Base-by-base conservation (phyloP, 345 rosid species). In the Arabis alpina region DNA sequence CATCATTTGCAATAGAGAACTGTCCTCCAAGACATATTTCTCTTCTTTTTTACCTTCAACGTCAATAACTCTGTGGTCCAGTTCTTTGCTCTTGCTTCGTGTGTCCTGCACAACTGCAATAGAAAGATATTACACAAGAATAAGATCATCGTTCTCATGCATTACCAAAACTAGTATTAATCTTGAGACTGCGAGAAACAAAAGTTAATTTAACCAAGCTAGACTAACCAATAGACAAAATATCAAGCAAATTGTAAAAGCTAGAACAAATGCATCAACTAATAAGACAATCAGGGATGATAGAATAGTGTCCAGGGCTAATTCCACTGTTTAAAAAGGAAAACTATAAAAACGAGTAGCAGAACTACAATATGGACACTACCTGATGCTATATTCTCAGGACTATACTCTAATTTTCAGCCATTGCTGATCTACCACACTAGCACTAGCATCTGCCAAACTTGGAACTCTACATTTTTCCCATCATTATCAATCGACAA, bases 321-420 rank as follows among this genome's bases (percentile, higher is more conserved):
- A 80, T 80, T 81, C 55, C 64, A 55, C 14, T 34, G 50, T 44
- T 53, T 52, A 67, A 70, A 58, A 69, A 74, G 65, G 55, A 49
- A 43, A 78, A 71, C 25, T 51, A 58, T 23, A n/a, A n/a, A n/a
- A n/a, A n/a, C n/a, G n/a, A n/a, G n/a, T n/a, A n/a, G n/a, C n/a
- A n/a, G n/a, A n/a, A n/a, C n/a, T n/a, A n/a, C n/a, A n/a, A n/a
- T n/a, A n/a, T n/a, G n/a, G n/a, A n/a, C n/a, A n/a, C n/a, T n/a
- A n/a, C n/a, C 72, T 43, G 47, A 65, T 28, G 39, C 43, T 53
- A 41, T 37, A 42, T 45, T 40, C 48, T 6, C 23, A 43, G 55
- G 74, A 66, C 30, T 16, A 45, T 64, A 28, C 40, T 56, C 30
- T 44, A 51, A 27, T 43, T 23, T 44, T n/a, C n/a, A 44, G 19